Conservation (phyloP, 2,329 filamentous ascomycete species). For the Sporothrix curviconia region DNA sequence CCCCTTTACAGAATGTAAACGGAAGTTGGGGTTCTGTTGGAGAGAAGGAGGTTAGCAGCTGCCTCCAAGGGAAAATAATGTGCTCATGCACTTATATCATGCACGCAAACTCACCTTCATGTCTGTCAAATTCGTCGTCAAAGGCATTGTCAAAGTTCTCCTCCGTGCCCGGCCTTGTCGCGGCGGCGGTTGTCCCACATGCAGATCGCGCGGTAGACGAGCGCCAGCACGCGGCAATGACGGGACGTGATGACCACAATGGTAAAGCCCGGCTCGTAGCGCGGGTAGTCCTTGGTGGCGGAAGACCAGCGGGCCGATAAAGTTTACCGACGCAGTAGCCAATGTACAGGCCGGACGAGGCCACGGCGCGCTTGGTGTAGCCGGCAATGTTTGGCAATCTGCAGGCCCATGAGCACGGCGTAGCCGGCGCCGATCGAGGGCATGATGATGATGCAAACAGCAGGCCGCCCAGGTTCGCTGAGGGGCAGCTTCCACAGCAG, state of each 20-base stretch:
- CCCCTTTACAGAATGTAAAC: conserved; percentile 19
- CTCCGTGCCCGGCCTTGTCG: conserved; percentile 34
- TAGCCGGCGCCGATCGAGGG: conserved; percentile 39
- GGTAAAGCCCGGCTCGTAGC: conserved; percentile 34
- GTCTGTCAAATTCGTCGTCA: conserved; percentile 46
- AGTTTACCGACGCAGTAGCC: conserved; percentile 40
- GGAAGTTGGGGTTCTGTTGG: conserved; percentile 25
- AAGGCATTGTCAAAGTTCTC: conserved; percentile 47
- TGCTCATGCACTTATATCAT: too few species aligned
- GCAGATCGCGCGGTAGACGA: conserved; percentile 40
- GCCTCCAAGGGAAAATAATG: too few species aligned
- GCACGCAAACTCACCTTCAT: too few species aligned
- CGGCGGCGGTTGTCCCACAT: conserved; percentile 37
- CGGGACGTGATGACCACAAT: conserved; percentile 32
- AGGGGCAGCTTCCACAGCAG: conserved; percentile 39
- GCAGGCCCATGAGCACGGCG: conserved; percentile 38
- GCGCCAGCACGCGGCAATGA: conserved; percentile 23
- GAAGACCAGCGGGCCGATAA: conserved; percentile 34
- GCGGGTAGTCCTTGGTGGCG: conserved; percentile 29
- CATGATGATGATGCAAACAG: conserved; percentile 43
- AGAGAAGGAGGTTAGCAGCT: too few species aligned
- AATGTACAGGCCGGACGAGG: conserved; percentile 42
- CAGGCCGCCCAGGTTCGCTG: conserved; percentile 34
- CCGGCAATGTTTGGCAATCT: conserved; percentile 46
- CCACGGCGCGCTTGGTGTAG: conserved; percentile 44